Percentiles rank a stretch among this genome's conserved stretches.
Conservation (phyloP, 176 grass and related monocot species). For the Dendrocalamus sinicus region DNA sequence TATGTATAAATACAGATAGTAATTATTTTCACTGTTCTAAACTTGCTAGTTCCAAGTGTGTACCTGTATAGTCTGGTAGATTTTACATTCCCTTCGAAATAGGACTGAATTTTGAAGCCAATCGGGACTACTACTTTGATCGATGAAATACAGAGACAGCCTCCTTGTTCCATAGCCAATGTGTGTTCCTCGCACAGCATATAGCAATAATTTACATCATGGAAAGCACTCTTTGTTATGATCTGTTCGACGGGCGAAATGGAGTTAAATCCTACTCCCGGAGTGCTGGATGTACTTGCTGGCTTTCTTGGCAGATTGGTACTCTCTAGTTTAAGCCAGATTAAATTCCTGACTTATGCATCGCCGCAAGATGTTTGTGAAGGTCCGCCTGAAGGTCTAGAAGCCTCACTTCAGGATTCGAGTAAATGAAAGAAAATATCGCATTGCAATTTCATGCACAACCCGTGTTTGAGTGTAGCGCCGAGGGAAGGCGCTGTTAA, state of each 20-base stretch:
- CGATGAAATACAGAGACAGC: slow-evolving; percentile 3
- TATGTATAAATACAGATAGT: background rate
- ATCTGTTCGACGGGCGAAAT: background rate
- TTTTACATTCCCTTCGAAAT: background rate
- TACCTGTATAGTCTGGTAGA: slow-evolving; percentile 25
- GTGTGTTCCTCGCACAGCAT: background rate
- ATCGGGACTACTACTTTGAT: background rate
- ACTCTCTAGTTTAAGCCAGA: background rate
- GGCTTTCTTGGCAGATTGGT: background rate
- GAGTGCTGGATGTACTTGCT: background rate
- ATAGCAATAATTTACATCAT: background rate
- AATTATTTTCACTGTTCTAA: slow-evolving; percentile 1
- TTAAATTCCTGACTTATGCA: background rate
- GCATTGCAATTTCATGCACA: no score
- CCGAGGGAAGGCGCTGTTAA: background rate
- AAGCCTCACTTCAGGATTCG: no score
- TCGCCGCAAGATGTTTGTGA: background rate
- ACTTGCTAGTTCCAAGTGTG: background rate
- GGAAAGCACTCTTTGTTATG: background rate
- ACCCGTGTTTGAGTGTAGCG: background rate
- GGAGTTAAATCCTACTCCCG: background rate
- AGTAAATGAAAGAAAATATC: background rate
- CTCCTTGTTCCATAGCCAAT: background rate
- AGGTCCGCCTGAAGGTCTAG: background rate
- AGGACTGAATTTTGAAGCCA: background rate